These are phyloP conservation scores for Anaeromyces robustus DNA, from an alignment of 192 early-diverging fungal species.

Conservation along the genomic window DNA sequence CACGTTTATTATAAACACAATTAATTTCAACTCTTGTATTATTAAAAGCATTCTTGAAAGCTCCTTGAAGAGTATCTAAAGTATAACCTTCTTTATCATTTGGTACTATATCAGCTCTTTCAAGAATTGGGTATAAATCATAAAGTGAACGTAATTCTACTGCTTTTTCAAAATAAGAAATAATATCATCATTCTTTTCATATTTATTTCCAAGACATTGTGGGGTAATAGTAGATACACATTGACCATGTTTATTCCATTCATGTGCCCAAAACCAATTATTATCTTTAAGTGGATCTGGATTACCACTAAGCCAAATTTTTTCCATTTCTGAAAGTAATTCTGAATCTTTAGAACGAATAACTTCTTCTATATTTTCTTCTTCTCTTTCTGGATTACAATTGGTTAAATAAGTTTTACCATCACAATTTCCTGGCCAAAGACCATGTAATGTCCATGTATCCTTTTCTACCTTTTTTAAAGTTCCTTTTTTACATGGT, in stretches of 20 bases:
- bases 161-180: constrained; percentile 36
- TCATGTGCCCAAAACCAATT: constrained; percentile 69
- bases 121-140: constrained; percentile 32
- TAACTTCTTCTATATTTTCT: constrained; percentile 31
- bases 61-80: background rate
- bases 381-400: constrained; percentile 48
- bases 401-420: constrained; percentile 22
- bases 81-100: background rate
- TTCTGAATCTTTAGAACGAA: constrained; percentile 18
- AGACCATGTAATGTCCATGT: constrained; percentile 62
- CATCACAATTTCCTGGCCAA: constrained; percentile 57
- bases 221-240: constrained; percentile 47
- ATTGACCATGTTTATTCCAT: constrained; percentile 70
- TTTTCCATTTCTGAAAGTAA: constrained; percentile 30
- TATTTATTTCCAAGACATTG: constrained; percentile 28
- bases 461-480: constrained; percentile 31
- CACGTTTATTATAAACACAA: background rate
- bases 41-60: background rate
- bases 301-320: constrained; percentile 50
- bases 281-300: constrained; percentile 37
- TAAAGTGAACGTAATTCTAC: constrained; percentile 35
- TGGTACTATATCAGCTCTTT: constrained; percentile 20
- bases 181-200: constrained; percentile 28
- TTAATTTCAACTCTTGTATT: background rate
- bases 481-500: constrained; percentile 32